Evolutionary conservation across 2,329 filamentous ascomycete genomes (phyloP).

Genomic region (Thielaviopsis populi): DNA sequence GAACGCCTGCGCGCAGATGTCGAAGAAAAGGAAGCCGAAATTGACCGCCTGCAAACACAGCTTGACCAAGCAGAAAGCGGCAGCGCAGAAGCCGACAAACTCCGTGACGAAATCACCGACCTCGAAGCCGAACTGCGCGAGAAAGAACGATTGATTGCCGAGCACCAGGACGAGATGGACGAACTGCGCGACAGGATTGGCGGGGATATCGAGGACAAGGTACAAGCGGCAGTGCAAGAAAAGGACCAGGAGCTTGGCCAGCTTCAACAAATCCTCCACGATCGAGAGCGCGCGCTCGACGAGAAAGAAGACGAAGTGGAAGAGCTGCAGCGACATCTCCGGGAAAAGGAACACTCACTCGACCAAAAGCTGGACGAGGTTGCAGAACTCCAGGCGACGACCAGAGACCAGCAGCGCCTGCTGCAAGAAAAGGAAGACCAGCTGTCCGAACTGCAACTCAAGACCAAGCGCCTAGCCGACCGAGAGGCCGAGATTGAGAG

Average conservation of each 20-base stretch:
- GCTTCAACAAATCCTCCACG: conserved; percentile 7
- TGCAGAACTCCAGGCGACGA: conserved; percentile 28
- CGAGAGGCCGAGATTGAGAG: conserved; percentile 14
- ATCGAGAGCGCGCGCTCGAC: conserved; percentile 9
- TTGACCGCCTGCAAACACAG: conserved; percentile 45
- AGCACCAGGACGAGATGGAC: conserved; percentile 62
- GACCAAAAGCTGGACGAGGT: conserved; percentile 11
- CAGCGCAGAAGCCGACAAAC: conserved; percentile 26
- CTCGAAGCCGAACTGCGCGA: conserved; percentile 61
- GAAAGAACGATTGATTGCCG: conserved; percentile 57
- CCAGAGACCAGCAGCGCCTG: not conserved
- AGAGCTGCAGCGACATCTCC: conserved; percentile 27
- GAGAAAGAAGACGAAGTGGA: conserved; percentile 11
- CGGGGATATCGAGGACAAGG: conserved; percentile 31
- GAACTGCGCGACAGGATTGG: conserved; percentile 42
- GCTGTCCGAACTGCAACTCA: conserved; percentile 10
- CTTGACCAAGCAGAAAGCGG: conserved; percentile 32
- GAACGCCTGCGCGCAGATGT: conserved; percentile 42
- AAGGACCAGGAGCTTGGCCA: conserved; percentile 33
- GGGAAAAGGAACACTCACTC: conserved; percentile 8
- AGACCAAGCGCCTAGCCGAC: conserved; percentile 7
- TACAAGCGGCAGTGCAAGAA: conserved; percentile 38
- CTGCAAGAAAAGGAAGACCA: conserved; percentile 1
- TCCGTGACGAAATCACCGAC: conserved; percentile 61
- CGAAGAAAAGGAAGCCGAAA: conserved; percentile 43